phyloP scores from a whole-genome alignment of 2,329 filamentous ascomycete species.

The Penicillium olsonii region DNA sequence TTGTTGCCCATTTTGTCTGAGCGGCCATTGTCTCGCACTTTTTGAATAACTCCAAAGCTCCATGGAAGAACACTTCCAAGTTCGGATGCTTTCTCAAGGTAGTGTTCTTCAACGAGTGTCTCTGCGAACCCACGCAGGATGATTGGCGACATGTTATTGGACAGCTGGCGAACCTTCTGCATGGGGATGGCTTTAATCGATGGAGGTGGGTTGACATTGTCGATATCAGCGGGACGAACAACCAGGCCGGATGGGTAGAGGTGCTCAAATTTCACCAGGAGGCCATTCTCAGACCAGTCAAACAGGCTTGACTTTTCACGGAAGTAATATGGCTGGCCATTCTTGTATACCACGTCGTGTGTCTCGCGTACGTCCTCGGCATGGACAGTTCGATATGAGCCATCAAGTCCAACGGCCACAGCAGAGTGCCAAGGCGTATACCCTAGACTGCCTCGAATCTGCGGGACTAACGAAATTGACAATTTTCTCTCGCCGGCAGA shows the following conservation, averaged over 20 bases:
- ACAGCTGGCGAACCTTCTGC: conserved; percentile 39
- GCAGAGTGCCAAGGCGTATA: conserved; percentile 39
- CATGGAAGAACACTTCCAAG: conserved; percentile 53
- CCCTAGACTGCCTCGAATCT: conserved; percentile 24
- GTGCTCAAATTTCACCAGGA: conserved; percentile 44
- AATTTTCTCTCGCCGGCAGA: conserved; percentile 30
- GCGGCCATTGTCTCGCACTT: conserved; percentile 53
- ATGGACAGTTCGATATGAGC: conserved; percentile 27
- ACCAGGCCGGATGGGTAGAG: conserved; percentile 45
- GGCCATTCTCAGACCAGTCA: conserved; percentile 42
- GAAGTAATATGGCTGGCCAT: conserved; percentile 52
- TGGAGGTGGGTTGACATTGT: conserved; percentile 22
- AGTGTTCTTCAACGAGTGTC: conserved; percentile 48
- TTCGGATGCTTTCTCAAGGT: conserved; percentile 49
- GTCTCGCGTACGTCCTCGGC: conserved; percentile 31
- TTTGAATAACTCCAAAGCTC: conserved; percentile 56
- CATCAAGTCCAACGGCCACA: conserved; percentile 32
- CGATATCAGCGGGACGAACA: conserved; percentile 24
- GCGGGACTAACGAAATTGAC: conserved; percentile 28
- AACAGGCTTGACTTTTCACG: conserved; percentile 52
- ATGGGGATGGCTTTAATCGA: conserved; percentile 26
- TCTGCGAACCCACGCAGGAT: conserved; percentile 55
- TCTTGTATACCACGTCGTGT: conserved; percentile 51
- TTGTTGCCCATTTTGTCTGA: conserved; percentile 53
- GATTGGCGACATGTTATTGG: conserved; percentile 56